Conservation (phyloP, 73 alveolate genomes). For the Paramecium octaurelia region DNA sequence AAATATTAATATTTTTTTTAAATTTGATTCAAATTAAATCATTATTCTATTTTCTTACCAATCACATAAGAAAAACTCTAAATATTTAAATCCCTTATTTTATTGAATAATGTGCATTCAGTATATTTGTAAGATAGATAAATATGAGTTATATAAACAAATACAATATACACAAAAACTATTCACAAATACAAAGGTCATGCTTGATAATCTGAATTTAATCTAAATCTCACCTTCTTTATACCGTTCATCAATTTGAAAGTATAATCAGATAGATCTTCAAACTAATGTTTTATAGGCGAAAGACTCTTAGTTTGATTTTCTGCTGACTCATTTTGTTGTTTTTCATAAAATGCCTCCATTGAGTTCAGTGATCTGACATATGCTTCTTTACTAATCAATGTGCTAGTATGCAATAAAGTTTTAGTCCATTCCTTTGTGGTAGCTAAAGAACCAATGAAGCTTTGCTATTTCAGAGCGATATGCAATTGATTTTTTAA, state of each 20-base stretch:
- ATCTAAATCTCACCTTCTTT: background rate
- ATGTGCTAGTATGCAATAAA: background rate
- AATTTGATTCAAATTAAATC: background rate
- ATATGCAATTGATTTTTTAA: background rate
- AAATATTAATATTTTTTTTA: background rate
- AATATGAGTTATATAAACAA: background rate
- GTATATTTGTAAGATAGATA: background rate
- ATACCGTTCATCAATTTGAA: background rate
- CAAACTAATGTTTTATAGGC: background rate
- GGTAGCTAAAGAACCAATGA: background rate
- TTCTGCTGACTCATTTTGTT: background rate
- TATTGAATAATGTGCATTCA: background rate
- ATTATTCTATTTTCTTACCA: background rate
- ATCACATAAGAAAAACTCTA: background rate
- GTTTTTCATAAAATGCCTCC: background rate
- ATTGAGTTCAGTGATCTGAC: slow-evolving; percentile 16
- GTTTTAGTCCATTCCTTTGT: slow-evolving; percentile 2
- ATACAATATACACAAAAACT: background rate
- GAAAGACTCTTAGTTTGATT: background rate
- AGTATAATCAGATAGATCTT: background rate
- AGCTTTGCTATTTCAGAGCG: background rate
- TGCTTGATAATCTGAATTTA: background rate
- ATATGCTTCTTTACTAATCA: background rate
- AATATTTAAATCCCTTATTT: background rate
- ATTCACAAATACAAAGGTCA: background rate